Evolutionary conservation across 1,139 yeast genomes (phyloP).

Genomic region (Pneumocystis canis): DNA sequence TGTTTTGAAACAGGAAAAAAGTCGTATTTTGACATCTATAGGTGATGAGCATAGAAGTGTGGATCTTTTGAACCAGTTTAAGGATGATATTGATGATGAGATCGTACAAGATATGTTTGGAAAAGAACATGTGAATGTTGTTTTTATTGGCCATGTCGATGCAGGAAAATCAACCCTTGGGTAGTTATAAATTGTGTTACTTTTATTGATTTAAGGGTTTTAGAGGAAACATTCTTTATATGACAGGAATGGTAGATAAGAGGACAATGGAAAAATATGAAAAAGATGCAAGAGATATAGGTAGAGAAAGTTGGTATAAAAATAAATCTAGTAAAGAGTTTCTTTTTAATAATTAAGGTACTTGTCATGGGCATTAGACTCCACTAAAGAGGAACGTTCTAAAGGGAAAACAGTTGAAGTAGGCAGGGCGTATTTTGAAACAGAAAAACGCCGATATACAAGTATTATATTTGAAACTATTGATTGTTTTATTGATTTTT

Average conservation of each 20-base stretch:
- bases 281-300: conserved; percentile 97
- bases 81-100: conserved; percentile 80
- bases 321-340: background rate
- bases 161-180: conserved; percentile 98
- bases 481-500: background rate
- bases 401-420: conserved; percentile 99
- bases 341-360: conserved; percentile 20
- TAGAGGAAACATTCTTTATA: conserved; percentile 76
- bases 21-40: conserved; percentile 17
- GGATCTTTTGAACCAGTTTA: conserved; percentile 49
- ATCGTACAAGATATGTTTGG: conserved; percentile 86
- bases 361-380: conserved; percentile 98
- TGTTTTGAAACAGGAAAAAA: conserved; percentile 15
- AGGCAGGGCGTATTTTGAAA: conserved; percentile 93
- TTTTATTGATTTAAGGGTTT: background rate
- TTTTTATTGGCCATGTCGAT: conserved; percentile 99
- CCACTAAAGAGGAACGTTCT: conserved; percentile 94
- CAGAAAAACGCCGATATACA: conserved; percentile 94
- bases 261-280: conserved; percentile 98
- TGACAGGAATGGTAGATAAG: conserved; percentile 95
- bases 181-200: background rate
- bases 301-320: conserved; percentile 90
- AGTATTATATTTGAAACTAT: conserved; percentile 19
- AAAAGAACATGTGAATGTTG: conserved; percentile 88
- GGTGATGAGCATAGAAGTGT: conserved; percentile 24